Conservation (phyloP, 1,284 basidiomycete species). For the Cutaneotrichosporon cavernicola region DNA sequence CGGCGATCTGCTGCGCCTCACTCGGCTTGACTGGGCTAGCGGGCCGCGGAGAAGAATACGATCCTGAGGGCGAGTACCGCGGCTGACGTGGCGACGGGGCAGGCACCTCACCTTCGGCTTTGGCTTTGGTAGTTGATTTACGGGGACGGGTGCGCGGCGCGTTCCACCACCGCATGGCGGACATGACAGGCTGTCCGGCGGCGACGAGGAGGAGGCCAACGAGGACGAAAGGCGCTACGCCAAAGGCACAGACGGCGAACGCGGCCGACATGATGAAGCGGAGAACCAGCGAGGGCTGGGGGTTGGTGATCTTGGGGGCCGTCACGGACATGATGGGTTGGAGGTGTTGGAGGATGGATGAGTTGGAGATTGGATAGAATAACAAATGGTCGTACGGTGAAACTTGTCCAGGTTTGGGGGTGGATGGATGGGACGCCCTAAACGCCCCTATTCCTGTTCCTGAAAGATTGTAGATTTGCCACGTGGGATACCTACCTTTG, state of each 20-base stretch:
- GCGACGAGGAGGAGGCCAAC: conserved; percentile 12
- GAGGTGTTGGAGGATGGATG: neutral
- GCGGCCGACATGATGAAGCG: conserved; percentile 18
- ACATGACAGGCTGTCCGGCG: conserved; percentile 8
- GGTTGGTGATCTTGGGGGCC: conserved; percentile 2
- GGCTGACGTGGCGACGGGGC: neutral
- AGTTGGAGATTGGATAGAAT: neutral
- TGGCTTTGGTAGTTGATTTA: neutral
- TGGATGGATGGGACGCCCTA: too few species aligned
- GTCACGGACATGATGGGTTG: conserved; percentile 1
- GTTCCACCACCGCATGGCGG: conserved; percentile 4
- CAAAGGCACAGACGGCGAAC: conserved; percentile 13
- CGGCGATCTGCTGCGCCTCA: neutral
- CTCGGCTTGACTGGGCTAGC: neutral
- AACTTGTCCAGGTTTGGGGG: too few species aligned
- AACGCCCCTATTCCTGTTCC: too few species aligned
- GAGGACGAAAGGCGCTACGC: conserved; percentile 13
- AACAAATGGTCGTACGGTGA: too few species aligned
- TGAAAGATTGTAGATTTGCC: too few species aligned
- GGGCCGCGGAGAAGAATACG: neutral
- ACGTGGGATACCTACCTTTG: too few species aligned
- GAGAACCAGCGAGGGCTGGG: conserved; percentile 11
- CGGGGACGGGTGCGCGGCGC: neutral
- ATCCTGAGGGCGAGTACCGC: neutral
- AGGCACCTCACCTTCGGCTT: neutral